Evolutionary conservation across 2,329 filamentous ascomycete species (phyloP).

Genomic region (Xylaria sp.): DNA sequence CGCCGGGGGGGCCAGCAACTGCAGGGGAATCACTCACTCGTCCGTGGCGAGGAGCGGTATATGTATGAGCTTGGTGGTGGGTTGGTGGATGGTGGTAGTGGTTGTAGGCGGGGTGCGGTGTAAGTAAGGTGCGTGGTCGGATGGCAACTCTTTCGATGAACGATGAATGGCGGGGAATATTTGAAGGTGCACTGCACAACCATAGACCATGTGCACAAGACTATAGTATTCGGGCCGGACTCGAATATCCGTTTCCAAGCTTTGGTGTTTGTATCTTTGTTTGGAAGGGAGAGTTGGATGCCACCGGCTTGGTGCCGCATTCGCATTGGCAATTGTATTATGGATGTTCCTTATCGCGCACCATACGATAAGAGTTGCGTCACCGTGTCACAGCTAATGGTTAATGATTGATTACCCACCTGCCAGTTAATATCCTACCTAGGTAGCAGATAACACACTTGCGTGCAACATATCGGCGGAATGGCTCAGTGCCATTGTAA

Average conservation of each 20-base stretch:
- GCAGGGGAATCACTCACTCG: slow-evolving; percentile 2
- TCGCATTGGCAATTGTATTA: slow-evolving; percentile 3
- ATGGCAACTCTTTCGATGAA: slow-evolving; percentile 10
- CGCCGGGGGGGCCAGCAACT: not conserved
- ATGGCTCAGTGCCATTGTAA: not conserved
- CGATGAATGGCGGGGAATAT: slow-evolving; percentile 3
- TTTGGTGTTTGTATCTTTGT: slow-evolving; percentile 10
- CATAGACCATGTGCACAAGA: slow-evolving; percentile 3
- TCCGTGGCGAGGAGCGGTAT: slow-evolving; percentile 20
- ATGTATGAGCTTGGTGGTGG: not conserved
- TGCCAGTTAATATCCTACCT: not conserved
- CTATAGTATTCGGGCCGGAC: not conserved
- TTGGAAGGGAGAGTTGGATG: slow-evolving; percentile 8
- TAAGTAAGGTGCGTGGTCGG: slow-evolving; percentile 12
- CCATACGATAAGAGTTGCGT: slow-evolving; percentile 30
- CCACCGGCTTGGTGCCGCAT: slow-evolving; percentile 1
- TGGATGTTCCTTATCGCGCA: slow-evolving; percentile 28
- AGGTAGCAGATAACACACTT: not conserved
- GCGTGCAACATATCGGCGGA: not conserved
- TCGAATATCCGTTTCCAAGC: not conserved
- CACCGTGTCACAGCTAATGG: not conserved
- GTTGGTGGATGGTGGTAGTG: not conserved
- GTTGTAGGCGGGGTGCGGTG: slow-evolving; percentile 9
- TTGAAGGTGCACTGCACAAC: not conserved
- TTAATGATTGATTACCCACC: not conserved